Percentiles rank a stretch among this genome's conserved stretches.
Evolutionary conservation across 768 basidiomycete genomes (phyloP).

Genomic region (Lentinula detonsa): DNA sequence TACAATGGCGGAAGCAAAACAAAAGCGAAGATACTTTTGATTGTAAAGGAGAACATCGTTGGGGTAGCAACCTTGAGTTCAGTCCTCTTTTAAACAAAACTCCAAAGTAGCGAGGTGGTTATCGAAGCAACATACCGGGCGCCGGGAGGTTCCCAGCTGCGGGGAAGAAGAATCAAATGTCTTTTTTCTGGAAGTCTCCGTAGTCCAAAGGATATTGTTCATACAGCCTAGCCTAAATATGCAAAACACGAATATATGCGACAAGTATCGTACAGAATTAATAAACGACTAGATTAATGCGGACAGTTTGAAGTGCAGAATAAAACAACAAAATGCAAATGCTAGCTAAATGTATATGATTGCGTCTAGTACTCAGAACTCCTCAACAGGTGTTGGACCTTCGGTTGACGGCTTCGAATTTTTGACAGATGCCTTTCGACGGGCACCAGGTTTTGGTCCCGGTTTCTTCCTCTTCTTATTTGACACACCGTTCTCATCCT

Average conservation of each 20-base stretch:
- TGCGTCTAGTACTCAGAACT: not conserved
- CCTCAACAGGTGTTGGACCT: not conserved
- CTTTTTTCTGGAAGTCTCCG: not conserved
- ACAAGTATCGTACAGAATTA: conserved; percentile 6
- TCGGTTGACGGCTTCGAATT: conserved; percentile 3
- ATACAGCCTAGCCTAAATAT: not conserved
- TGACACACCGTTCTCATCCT: conserved; percentile 30
- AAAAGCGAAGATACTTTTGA: not conserved
- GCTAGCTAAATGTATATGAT: not conserved
- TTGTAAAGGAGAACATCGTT: not conserved
- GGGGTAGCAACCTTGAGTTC: not conserved
- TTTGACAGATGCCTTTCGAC: conserved; percentile 24
- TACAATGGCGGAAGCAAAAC: not conserved
- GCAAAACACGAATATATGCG: not conserved
- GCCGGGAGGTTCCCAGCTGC: not conserved
- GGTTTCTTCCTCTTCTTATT: conserved; percentile 10
- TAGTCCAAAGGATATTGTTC: not conserved
- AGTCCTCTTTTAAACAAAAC: not conserved
- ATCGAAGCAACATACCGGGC: not conserved
- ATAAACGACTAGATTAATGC: not conserved
- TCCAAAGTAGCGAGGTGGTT: not conserved
- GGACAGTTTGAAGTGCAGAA: not conserved
- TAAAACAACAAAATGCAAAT: not conserved
- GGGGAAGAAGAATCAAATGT: not conserved
- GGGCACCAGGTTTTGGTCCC: conserved; percentile 19